Evolutionary conservation across 805 yeast genomes (phyloP).

Genomic region (Candida easanensis): DNA sequence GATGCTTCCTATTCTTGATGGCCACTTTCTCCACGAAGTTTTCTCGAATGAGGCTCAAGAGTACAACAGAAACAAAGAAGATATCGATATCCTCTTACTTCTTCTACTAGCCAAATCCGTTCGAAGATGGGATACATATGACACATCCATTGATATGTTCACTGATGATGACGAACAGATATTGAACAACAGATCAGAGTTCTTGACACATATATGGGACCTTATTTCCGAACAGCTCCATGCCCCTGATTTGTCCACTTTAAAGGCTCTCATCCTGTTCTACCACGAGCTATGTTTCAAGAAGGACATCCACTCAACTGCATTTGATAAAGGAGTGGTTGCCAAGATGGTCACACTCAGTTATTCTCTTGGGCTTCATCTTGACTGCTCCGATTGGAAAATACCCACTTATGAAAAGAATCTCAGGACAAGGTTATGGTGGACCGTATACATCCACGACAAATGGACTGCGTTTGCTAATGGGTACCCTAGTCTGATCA

Average conservation of each 20-base stretch:
- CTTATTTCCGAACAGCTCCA: constrained; percentile 10
- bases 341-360: constrained; percentile 8
- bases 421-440: constrained; percentile 63
- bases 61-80: constrained; percentile 7
- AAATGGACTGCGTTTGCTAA: constrained; percentile 29
- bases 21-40: constrained; percentile 11
- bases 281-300: constrained; percentile 11
- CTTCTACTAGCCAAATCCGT: constrained; percentile 8
- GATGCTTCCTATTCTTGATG: constrained; percentile 11
- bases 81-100: constrained; percentile 4
- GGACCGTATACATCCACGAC: constrained; percentile 80
- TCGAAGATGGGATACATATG: constrained; percentile 13
- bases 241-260: constrained; percentile 13
- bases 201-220: constrained; percentile 9
- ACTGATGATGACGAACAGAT: constrained; percentile 7
- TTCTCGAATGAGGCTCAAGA: constrained; percentile 15
- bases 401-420: constrained; percentile 14
- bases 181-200: constrained; percentile 4
- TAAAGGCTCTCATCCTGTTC: constrained; percentile 11
- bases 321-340: constrained; percentile 11
- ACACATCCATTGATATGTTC: constrained; percentile 13
- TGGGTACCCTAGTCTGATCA: constrained; percentile 13
- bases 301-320: constrained; percentile 14
- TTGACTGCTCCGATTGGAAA: constrained; percentile 12
- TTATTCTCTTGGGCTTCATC: constrained; percentile 11